phyloP scores from a whole-genome alignment of 176 grass and related monocot genomes.

The Musa beccarii region DNA sequence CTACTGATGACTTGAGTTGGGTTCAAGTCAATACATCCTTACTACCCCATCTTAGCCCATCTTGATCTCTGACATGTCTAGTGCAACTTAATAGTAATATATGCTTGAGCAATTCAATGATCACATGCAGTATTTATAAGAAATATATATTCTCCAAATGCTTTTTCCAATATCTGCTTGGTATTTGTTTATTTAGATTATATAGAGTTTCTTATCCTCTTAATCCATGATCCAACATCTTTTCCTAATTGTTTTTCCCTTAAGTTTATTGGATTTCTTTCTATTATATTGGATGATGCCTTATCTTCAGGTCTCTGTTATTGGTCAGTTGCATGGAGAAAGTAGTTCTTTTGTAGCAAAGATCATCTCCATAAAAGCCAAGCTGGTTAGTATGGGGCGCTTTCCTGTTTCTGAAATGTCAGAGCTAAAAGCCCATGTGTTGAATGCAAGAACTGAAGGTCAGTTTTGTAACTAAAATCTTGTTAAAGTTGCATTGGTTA shows the following conservation, averaged over 20 bases:
- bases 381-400: constrained; percentile 36
- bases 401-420: constrained; percentile 47
- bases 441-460: constrained; percentile 72
- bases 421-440: constrained; percentile 43
- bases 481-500: background rate
- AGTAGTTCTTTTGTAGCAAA: constrained; percentile 35
- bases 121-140: no score
- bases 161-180: no score
- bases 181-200: no score
- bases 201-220: no score
- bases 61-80: no score
- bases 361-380: constrained; percentile 61
- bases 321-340: constrained; percentile 24
- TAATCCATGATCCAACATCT: background rate
- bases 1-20: no score
- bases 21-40: no score
- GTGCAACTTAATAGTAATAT: no score
- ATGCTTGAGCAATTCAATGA: no score
- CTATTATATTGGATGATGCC: background rate
- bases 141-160: no score
- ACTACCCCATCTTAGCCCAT: no score
- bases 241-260: constrained; percentile 4
- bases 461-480: constrained; percentile 6
- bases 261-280: constrained; percentile 16
- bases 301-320: constrained; percentile 34